Percentiles rank a stretch among this genome's conserved stretches.
phyloP scores from a whole-genome alignment of 805 yeast genomes.

The Myxozyma kluyveri region DNA sequence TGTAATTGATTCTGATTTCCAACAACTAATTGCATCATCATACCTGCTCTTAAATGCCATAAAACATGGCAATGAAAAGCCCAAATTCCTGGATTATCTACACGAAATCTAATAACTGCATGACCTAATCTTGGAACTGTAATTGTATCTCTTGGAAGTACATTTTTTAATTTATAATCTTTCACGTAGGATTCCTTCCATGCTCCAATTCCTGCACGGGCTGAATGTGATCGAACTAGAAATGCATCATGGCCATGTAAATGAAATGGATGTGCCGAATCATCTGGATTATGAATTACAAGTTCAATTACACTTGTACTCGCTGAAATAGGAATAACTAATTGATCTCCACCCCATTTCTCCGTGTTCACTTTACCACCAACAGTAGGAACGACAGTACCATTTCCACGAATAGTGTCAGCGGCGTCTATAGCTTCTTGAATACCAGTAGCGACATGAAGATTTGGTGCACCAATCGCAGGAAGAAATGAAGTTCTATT shows the following conservation, averaged over 20 bases:
- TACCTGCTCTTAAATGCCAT: conserved; percentile 96
- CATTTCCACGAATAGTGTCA: conserved; percentile 20
- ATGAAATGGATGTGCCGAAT: conserved; percentile 78
- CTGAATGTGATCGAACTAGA: conserved; percentile 50
- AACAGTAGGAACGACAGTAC: conserved; percentile 51
- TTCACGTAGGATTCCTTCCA: conserved; percentile 20
- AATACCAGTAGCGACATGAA: conserved; percentile 33
- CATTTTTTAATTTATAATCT: conserved; percentile 55
- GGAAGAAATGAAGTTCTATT: conserved; percentile 30
- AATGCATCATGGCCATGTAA: conserved; percentile 73
- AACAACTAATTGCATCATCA: conserved; percentile 65
- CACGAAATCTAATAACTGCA: conserved; percentile 80
- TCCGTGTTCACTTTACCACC: conserved; percentile 64
- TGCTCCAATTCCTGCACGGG: conserved; percentile 10
- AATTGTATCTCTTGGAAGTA: conserved; percentile 78
- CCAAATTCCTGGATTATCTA: conserved; percentile 98
- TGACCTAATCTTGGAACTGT: conserved; percentile 79
- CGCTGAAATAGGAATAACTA: conserved; percentile 45
- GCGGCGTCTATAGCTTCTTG: conserved; percentile 33
- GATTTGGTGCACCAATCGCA: conserved; percentile 35
- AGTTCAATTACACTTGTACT: conserved; percentile 55
- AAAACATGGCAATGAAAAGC: conserved; percentile 97
- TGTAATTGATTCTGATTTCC: conserved; percentile 50
- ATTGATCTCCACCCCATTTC: conserved; percentile 58
- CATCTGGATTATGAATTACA: conserved; percentile 74